phyloP scores from a whole-genome alignment of 2,329 filamentous ascomycete species.

The Fusarium foetens region DNA sequence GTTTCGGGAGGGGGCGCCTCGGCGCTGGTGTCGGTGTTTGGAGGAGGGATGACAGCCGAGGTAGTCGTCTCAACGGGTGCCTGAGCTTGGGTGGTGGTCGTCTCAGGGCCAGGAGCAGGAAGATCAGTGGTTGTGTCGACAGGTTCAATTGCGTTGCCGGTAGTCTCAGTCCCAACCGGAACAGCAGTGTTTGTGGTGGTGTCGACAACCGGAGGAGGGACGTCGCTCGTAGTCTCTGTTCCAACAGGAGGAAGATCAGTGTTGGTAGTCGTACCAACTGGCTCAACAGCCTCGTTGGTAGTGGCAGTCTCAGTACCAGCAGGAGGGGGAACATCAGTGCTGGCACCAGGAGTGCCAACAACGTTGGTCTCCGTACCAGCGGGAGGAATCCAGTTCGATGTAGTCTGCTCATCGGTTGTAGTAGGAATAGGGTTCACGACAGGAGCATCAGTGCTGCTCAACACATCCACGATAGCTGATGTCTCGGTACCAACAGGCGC shows the following conservation, averaged over 20 bases:
- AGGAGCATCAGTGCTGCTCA: not conserved
- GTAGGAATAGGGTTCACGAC: not conserved
- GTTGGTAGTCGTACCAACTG: not conserved
- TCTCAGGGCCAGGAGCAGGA: not conserved
- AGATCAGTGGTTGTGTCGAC: not conserved
- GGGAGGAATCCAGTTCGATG: constrained; percentile 1
- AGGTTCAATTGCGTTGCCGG: not conserved
- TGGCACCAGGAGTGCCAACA: not conserved
- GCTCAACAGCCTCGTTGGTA: not conserved
- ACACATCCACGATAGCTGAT: not conserved
- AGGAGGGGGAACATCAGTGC: not conserved
- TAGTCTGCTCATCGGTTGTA: not conserved
- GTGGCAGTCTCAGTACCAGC: not conserved
- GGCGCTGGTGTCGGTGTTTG: not conserved
- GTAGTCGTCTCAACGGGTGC: not conserved
- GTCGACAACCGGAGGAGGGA: not conserved
- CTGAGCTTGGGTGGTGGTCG: not conserved
- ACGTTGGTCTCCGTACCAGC: not conserved
- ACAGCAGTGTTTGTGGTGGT: not conserved
- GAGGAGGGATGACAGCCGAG: not conserved
- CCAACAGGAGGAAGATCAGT: not conserved
- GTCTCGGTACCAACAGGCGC: not conserved
- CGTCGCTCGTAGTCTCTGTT: not conserved
- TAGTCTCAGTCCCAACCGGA: not conserved
- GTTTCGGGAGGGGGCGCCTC: not conserved